Evolutionary conservation across 1,139 yeast genomes (phyloP), one percentile per base, ranked within the genome.

Genomic region (Yamadazyma spencermartinsiae): DNA sequence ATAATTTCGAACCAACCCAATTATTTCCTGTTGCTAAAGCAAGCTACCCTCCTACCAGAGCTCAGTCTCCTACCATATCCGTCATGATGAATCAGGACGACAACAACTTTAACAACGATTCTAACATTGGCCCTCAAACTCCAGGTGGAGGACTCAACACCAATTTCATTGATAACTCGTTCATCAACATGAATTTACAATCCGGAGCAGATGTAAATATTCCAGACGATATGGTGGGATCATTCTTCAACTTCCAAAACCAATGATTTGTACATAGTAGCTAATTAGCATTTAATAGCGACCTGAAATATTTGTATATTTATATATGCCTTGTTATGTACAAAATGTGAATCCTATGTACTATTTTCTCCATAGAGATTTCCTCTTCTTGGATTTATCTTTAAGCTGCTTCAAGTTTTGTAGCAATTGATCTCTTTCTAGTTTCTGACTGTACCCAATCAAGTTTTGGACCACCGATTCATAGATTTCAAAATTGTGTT

Each of bases 381-480:
- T 44, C 33, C 48, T 54, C 40, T 44, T 54, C 31, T 52, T 53
- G 29, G 49, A 41, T 31, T 55, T 57, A 20, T 40, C 37, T 35
- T 57, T 58, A 10, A 61, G 46, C 33, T 57, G 56, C 41, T 65
- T 64, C 47, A 70, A 54, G 42, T 61, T 61, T 39, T 60, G 71
- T 37, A 72, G 52, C 17, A 74, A 60, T 51, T 76, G 80, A 35
- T 76, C 75, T 39, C 82, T 58, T 46, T 73, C 67, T 31, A 75
- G 49, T 47, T 73, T 72, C 51, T 83, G 89, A 23, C 85, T 80
- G 55, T 82, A 81, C 15, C 86, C 90, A 26, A 82, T 81, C 46
- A 82, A 63, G 46, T 80, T 80, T 55, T 82, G 88, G 26, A 83
- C 85, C 45, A 83, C 87, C 4, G 79, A 69, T 52, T 83, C 89